Conservation (phyloP, 768 basidiomycete species). For the Podaxis mareebaensis region DNA sequence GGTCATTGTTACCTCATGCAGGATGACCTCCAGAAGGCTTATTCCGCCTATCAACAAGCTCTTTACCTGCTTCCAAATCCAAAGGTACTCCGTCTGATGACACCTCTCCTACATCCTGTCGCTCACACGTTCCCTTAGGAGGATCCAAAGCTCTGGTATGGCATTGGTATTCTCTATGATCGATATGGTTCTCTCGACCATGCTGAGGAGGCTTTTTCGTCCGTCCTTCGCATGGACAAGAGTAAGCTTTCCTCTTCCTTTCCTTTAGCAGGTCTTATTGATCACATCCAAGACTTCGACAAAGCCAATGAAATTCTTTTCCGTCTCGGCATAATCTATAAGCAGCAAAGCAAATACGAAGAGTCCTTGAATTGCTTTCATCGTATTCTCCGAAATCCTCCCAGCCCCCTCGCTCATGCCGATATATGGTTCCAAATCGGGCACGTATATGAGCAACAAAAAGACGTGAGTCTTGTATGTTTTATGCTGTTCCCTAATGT, state of each 20-base stretch:
- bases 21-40: constrained; percentile 98
- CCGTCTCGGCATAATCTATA: constrained; percentile 98
- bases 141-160: constrained; percentile 99
- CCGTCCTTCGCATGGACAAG: constrained; percentile 95
- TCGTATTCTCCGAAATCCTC: constrained; percentile 94
- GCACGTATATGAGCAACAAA: constrained; percentile 96
- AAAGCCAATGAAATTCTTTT: constrained; percentile 99
- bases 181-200: constrained; percentile 98
- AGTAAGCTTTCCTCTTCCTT: constrained; percentile 51
- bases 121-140: constrained; percentile 43
- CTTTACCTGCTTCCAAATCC: constrained; percentile 94
- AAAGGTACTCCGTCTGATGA: constrained; percentile 53
- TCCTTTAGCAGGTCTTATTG: constrained; percentile 17
- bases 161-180: constrained; percentile 98
- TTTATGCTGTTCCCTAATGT: constrained; percentile 17
- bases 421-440: constrained; percentile 99
- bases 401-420: constrained; percentile 91
- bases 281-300: constrained; percentile 74
- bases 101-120: not conserved
- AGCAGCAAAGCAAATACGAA: constrained; percentile 94
- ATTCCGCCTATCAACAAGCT: constrained; percentile 97
- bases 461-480: constrained; percentile 65
- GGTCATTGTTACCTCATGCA: constrained; percentile 99
- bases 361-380: constrained; percentile 93
- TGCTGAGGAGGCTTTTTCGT: constrained; percentile 97